Evolutionary conservation across 345 rosid genomes (phyloP), one percentile per base, ranked within the genome.

Genomic region (Hibiscus tridactylites): DNA sequence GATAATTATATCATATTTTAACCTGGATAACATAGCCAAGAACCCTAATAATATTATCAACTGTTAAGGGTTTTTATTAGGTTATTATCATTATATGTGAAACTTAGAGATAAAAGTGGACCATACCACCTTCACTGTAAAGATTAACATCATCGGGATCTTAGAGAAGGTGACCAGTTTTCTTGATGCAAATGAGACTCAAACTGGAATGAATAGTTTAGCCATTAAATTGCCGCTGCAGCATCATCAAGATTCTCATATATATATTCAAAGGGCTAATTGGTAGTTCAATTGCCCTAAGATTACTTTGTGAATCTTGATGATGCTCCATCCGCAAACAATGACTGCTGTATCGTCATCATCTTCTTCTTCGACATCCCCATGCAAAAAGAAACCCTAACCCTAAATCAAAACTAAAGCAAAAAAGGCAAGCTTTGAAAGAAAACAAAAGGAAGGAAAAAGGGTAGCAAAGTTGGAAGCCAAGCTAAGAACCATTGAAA

Each of bases 161-260:
- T 37, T 54, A 7, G 6, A 9, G 9, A 2, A 9, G 29, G 1
- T 56, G 8, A 29, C 19, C 17, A 15, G 17, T 50, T 62, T 35
- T 26, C 16, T 28, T 29, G 65, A 17, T 54, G 57, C 9, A 53
- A 53, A 53, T 8, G 59, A 3, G 9, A 19, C 26, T 44, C 39
- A 50, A 13, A 44, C 15, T 46, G 35, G 70, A 39, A 21, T 4
- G 11, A 16, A 35, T 26, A 46, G 64, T 56, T 44, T 72, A 91
- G 92, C 80, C 88, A 86, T 81, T 80, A 39, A 77, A 89, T 88
- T 81, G 97, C 90, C 84, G 92, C 95, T 91, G 97, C 97, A 91
- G 95, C 95, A 89, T 91, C 97, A 91, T 91, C 97, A 91, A 88
- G 97, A 91, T 91, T 91, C 97, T 74, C 93, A 91, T 47, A 74